Conservation (phyloP, 2,329 filamentous ascomycete genomes). For the Penicillium sp. region DNA sequence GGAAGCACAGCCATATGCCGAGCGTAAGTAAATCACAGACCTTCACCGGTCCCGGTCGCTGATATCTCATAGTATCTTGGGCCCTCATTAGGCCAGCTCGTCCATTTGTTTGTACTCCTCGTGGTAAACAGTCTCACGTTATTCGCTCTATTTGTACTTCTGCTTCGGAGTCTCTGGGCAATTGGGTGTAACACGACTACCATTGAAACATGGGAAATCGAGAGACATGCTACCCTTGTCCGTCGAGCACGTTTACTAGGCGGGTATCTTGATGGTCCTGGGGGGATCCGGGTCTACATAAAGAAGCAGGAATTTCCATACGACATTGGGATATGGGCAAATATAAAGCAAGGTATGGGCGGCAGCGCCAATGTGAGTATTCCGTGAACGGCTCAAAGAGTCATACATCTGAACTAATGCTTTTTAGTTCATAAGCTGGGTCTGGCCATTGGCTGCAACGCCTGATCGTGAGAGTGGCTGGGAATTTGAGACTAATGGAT, state of each 20-base stretch:
- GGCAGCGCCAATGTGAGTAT: constrained; percentile 45
- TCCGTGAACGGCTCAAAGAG: background rate
- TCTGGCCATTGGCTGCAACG: constrained; percentile 57
- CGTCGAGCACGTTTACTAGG: constrained; percentile 50
- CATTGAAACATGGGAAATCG: constrained; percentile 61
- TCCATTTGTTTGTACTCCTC: constrained; percentile 54
- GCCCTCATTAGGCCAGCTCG: constrained; percentile 51
- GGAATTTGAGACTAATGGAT: constrained; percentile 57
- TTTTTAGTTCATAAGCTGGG: constrained; percentile 51
- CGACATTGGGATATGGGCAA: constrained; percentile 60
- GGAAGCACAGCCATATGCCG: constrained; percentile 54
- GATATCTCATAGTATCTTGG: constrained; percentile 53
- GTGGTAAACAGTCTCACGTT: constrained; percentile 55
- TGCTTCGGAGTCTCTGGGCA: constrained; percentile 54
- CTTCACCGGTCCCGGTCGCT: background rate
- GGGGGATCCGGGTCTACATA: constrained; percentile 54
- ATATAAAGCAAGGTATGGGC: constrained; percentile 59
- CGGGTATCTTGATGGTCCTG: constrained; percentile 56
- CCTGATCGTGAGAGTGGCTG: constrained; percentile 47
- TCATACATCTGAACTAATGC: background rate
- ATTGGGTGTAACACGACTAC: constrained; percentile 58
- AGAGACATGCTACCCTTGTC: constrained; percentile 47
- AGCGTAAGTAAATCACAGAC: constrained; percentile 46
- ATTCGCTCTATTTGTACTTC: constrained; percentile 53
- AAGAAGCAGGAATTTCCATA: constrained; percentile 62